phyloP scores from a whole-genome alignment of 495 filamentous ascomycete genomes.

The Recurvomyces mirabilis region DNA sequence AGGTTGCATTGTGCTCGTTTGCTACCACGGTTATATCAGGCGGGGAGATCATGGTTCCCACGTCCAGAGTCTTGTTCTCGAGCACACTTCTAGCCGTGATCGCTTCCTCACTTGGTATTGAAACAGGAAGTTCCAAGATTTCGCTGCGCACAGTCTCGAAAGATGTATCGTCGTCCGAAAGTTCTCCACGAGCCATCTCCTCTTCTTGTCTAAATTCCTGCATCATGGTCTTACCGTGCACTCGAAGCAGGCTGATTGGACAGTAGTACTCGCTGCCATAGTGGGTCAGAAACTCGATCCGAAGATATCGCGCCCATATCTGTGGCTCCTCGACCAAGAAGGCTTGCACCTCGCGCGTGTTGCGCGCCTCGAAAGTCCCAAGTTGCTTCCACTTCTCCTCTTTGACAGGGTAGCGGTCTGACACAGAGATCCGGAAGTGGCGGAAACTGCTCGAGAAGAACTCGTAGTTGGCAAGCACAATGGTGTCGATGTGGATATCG shows the following conservation, averaged over 20 bases:
- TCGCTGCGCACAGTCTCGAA: constrained; percentile 5
- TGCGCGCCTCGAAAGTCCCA: constrained; percentile 79
- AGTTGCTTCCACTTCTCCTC: constrained; percentile 82
- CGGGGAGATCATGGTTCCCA: too few relatives aligned
- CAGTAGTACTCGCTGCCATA: constrained; percentile 97
- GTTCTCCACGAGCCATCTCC: constrained; percentile 49
- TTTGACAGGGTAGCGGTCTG: constrained; percentile 88
- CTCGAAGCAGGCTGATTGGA: constrained; percentile 75
- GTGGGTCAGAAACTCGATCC: constrained; percentile 83
- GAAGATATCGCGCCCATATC: constrained; percentile 88
- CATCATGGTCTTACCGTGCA: constrained; percentile 95
- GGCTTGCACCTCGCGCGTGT: constrained; percentile 85
- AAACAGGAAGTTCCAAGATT: too few relatives aligned
- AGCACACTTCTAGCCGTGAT: background rate
- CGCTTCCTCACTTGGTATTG: too few relatives aligned
- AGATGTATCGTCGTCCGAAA: constrained; percentile 37
- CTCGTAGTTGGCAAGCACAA: constrained; percentile 94
- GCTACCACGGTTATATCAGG: too few relatives aligned
- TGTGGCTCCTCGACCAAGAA: constrained; percentile 86
- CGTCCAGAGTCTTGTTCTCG: too few relatives aligned
- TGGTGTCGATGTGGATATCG: constrained; percentile 88
- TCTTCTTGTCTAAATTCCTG: constrained; percentile 75
- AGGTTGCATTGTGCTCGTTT: too few relatives aligned
- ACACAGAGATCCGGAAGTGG: constrained; percentile 77
- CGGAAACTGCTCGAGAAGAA: constrained; percentile 97